A percentile compares a stretch with the other conserved stretches of the same genome.
Conservation (phyloP, 768 basidiomycete genomes). For the Pilatotrama ljubarskyi region DNA sequence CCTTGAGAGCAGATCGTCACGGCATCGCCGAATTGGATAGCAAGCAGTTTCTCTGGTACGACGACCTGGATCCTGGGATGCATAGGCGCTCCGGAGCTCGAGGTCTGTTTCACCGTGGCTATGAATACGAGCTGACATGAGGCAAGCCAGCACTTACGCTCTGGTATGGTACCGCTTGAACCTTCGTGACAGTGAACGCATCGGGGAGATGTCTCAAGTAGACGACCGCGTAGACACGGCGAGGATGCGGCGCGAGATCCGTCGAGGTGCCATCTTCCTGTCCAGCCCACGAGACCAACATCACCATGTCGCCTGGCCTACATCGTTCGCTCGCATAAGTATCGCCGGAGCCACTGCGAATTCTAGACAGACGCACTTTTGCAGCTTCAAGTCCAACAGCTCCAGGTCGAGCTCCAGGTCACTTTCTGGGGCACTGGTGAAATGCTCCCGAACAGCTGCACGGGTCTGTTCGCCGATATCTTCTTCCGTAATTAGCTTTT, state of each 20-base stretch:
- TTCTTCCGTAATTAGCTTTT: slow-evolving; percentile 57
- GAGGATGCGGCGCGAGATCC: slow-evolving; percentile 43
- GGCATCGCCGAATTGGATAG: slow-evolving; percentile 75
- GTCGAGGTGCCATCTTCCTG: slow-evolving; percentile 45
- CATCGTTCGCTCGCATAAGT: slow-evolving; percentile 2
- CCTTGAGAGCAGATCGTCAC: slow-evolving; percentile 71
- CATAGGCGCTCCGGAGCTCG: slow-evolving; percentile 65
- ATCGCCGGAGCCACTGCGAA: background rate
- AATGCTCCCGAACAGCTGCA: slow-evolving; percentile 46
- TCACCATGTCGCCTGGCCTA: slow-evolving; percentile 53
- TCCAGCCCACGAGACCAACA: slow-evolving; percentile 70
- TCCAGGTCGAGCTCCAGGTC: slow-evolving; percentile 66
- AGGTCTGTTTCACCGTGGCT: slow-evolving; percentile 44
- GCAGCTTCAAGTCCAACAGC: slow-evolving; percentile 66
- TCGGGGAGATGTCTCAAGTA: slow-evolving; percentile 46
- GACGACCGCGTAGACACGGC: slow-evolving; percentile 65
- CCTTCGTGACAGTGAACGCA: slow-evolving; percentile 45
- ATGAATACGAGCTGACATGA: background rate
- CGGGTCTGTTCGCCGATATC: slow-evolving; percentile 54
- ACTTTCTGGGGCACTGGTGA: slow-evolving; percentile 39
- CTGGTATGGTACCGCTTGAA: slow-evolving; percentile 72
- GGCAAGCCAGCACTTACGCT: slow-evolving; percentile 48
- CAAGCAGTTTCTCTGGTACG: slow-evolving; percentile 55
- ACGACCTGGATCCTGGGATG: slow-evolving; percentile 69
- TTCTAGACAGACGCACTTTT: slow-evolving; percentile 43